phyloP scores from a whole-genome alignment of 2,329 filamentous ascomycete genomes.

The Curvularia eragrostidis region DNA sequence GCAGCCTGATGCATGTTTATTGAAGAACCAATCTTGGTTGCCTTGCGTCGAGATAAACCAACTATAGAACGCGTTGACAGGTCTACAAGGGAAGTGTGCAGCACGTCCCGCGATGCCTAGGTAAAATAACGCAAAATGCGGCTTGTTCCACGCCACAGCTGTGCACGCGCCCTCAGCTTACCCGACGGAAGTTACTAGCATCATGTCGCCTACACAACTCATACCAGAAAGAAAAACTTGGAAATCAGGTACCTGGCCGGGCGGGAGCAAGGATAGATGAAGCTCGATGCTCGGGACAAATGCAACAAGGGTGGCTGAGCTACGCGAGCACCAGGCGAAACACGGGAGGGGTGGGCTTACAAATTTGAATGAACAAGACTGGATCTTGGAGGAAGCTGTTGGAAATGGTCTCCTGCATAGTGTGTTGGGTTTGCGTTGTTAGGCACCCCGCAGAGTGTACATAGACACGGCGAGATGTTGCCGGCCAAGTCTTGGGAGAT shows the following conservation, averaged over 20 bases:
- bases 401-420: not conserved
- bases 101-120: slow-evolving; percentile 20
- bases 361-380: not conserved
- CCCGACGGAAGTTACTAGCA: not conserved
- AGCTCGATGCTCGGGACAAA: slow-evolving; percentile 27
- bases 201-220: not conserved
- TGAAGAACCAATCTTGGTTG: not conserved
- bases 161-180: slow-evolving; percentile 2
- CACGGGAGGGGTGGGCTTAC: slow-evolving; percentile 2
- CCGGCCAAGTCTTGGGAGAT: not conserved
- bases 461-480: not conserved
- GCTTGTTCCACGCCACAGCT: not conserved
- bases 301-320: slow-evolving; percentile 23
- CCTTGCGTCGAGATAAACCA: not conserved
- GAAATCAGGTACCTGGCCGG: not conserved
- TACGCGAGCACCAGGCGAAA: slow-evolving; percentile 5
- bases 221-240: not conserved
- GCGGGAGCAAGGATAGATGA: not conserved
- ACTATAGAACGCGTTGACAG: not conserved
- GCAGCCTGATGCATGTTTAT: not conserved
- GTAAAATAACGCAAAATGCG: slow-evolving; percentile 10
- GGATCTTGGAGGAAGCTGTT: not conserved
- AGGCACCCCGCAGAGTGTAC: not conserved
- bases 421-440: not conserved
- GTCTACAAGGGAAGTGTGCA: not conserved